Evolutionary conservation across 768 basidiomycete genomes (phyloP).

Genomic region (Amyloporia xantha): DNA sequence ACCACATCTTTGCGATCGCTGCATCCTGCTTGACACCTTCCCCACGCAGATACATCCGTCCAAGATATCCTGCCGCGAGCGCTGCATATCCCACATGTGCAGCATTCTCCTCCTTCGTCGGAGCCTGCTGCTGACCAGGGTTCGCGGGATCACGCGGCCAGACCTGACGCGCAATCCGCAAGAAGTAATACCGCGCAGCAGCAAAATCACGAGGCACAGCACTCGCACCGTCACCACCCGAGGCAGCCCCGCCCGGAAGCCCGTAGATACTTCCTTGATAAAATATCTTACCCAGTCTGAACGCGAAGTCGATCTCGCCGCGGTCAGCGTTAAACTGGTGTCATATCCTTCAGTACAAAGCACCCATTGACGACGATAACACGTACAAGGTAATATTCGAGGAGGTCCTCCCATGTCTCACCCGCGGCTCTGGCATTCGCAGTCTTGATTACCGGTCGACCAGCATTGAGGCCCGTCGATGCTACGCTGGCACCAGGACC

Average conservation of each 20-base stretch:
- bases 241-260: conserved; percentile 69
- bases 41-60: conserved; percentile 90
- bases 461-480: conserved; percentile 71
- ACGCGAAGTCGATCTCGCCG: conserved; percentile 83
- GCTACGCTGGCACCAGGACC: conserved; percentile 93
- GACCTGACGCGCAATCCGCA: conserved; percentile 70
- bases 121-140: conserved; percentile 30
- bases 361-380: background rate
- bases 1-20: conserved; percentile 84
- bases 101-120: conserved; percentile 20
- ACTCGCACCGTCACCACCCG: conserved; percentile 90
- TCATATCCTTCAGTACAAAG: conserved; percentile 9
- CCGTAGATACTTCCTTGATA: conserved; percentile 93
- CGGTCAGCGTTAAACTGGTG: conserved; percentile 96
- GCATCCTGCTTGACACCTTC: conserved; percentile 83
- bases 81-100: conserved; percentile 51
- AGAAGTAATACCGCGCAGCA: conserved; percentile 78
- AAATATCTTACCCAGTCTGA: conserved; percentile 90
- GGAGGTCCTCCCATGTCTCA: conserved; percentile 89
- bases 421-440: conserved; percentile 78
- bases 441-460: conserved; percentile 76
- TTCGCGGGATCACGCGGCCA: conserved; percentile 81
- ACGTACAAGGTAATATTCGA: conserved; percentile 84
- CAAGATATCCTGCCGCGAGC: conserved; percentile 80
- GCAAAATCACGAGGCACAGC: conserved; percentile 75